Conservation (phyloP, 1,284 basidiomycete genomes). For the Spongispora temasekensis region DNA sequence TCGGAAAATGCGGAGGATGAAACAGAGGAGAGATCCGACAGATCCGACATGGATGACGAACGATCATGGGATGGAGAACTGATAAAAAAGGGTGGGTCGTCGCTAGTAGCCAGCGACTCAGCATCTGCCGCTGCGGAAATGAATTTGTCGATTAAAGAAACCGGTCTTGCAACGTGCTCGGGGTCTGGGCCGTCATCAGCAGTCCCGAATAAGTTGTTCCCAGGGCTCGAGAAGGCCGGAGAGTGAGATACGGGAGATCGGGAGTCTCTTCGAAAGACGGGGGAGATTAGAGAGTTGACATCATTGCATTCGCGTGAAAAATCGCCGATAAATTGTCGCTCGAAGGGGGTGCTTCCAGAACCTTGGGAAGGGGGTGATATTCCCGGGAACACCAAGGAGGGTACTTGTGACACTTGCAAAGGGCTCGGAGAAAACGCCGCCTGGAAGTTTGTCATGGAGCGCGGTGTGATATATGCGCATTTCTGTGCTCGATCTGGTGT, state of each 20-base stretch:
- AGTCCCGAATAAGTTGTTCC: background rate
- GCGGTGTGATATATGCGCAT: slow-evolving; percentile 11
- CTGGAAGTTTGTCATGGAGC: slow-evolving; percentile 8
- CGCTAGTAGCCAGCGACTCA: slow-evolving; percentile 7
- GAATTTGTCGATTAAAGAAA: slow-evolving; percentile 33
- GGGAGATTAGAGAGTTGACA: slow-evolving; percentile 21
- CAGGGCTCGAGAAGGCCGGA: slow-evolving; percentile 5
- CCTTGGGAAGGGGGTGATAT: slow-evolving; percentile 33
- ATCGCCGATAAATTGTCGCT: slow-evolving; percentile 28
- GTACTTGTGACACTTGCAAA: slow-evolving; percentile 21
- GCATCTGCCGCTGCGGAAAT: slow-evolving; percentile 26
- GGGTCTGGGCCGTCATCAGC: background rate
- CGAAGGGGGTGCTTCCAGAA: slow-evolving; percentile 30
- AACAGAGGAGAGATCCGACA: slow-evolving; percentile 33
- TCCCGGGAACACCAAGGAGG: slow-evolving; percentile 19
- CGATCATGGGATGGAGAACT: slow-evolving; percentile 8
- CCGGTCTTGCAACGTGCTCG: slow-evolving; percentile 13
- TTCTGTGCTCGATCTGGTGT: no score
- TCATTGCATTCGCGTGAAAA: slow-evolving; percentile 20
- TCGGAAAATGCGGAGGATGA: slow-evolving; percentile 23
- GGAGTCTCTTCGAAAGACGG: slow-evolving; percentile 19
- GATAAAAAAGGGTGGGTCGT: background rate
- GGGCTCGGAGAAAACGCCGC: slow-evolving; percentile 32
- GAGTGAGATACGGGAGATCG: slow-evolving; percentile 6
- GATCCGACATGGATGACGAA: slow-evolving; percentile 25